Conservation (phyloP, 2,329 filamentous ascomycete genomes). For the Myotisia sp. region DNA sequence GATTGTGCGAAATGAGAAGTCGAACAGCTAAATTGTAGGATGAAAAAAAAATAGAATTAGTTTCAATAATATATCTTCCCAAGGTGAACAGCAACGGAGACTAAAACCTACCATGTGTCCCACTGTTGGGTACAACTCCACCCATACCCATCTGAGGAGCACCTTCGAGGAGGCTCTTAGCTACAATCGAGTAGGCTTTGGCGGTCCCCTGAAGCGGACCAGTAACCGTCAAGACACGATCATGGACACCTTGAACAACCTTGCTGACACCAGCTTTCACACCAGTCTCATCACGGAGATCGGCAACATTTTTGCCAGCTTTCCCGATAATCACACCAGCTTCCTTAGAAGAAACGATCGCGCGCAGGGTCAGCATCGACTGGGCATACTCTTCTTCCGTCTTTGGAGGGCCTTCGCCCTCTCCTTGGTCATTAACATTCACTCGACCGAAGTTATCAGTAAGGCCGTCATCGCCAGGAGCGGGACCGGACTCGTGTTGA, state of each 20-base stretch:
- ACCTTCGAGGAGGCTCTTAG: constrained; percentile 79
- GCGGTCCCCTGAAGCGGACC: constrained; percentile 78
- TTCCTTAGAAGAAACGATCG: constrained; percentile 97
- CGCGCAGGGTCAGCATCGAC: constrained; percentile 81
- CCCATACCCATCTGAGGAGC: constrained; percentile 95
- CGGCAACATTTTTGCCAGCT: constrained; percentile 93
- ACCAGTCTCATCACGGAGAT: constrained; percentile 90
- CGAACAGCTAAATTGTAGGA: constrained; percentile 86
- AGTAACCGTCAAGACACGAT: constrained; percentile 90
- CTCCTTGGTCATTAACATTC: constrained; percentile 48
- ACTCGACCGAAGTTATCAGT: constrained; percentile 50
- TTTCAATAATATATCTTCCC: constrained; percentile 5
- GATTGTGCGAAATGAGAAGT: constrained; percentile 96
- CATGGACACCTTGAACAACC: constrained; percentile 92
- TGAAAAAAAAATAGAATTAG: constrained; percentile 13
- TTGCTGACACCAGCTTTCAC: constrained; percentile 98
- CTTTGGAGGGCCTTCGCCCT: constrained; percentile 69
- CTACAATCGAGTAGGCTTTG: constrained; percentile 85
- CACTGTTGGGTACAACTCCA: constrained; percentile 69
- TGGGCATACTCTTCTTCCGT: constrained; percentile 95
- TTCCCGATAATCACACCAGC: constrained; percentile 98
- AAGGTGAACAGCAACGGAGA: constrained; percentile 1
- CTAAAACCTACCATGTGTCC: constrained; percentile 72
- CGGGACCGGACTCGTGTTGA: constrained; percentile 31
- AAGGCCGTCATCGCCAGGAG: constrained; percentile 48